phyloP scores from a whole-genome alignment of 805 yeast species.

The Torulaspora microellipsoides region DNA sequence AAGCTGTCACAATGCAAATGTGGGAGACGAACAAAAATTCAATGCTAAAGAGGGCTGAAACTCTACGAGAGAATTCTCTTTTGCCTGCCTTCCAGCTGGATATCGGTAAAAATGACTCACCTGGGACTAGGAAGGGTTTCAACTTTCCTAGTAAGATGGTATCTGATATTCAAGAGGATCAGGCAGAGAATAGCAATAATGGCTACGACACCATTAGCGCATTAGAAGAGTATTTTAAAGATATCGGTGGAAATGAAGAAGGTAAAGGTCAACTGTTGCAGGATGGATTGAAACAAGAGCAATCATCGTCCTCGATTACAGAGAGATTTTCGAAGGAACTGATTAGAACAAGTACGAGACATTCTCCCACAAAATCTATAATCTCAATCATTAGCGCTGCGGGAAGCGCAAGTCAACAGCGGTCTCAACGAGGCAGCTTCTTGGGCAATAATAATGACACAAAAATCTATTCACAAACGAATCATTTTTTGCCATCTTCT shows the following conservation, averaged over 20 bases:
- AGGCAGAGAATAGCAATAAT: conserved; percentile 1
- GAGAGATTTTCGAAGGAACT: conserved; percentile 16
- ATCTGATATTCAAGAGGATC: not conserved
- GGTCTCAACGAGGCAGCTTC: conserved; percentile 12
- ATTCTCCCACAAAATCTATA: conserved; percentile 35
- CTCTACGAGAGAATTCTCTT: conserved; percentile 13
- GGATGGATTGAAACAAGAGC: conserved; percentile 25
- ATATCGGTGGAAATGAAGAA: conserved; percentile 10
- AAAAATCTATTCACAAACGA: conserved; percentile 24
- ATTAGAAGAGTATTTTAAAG: conserved; percentile 26
- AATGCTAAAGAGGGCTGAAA: conserved; percentile 15
- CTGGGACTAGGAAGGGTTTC: conserved; percentile 14
- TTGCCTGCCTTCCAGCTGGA: conserved; percentile 19
- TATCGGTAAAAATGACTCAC: not conserved
- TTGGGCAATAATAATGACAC: conserved; percentile 12
- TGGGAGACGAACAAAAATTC: conserved; percentile 24
- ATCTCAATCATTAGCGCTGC: conserved; percentile 27
- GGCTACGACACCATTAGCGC: conserved; percentile 26
- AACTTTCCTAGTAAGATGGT: conserved; percentile 19
- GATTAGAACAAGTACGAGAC: conserved; percentile 18
- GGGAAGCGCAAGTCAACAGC: conserved; percentile 17
- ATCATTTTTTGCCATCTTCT: conserved; percentile 3
- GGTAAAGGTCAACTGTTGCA: conserved; percentile 18
- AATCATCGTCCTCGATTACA: conserved; percentile 15
- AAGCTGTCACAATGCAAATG: conserved; percentile 20